Evolutionary conservation across 495 filamentous ascomycete genomes (phyloP).

Genomic region (Cenococcum geophilum): DNA sequence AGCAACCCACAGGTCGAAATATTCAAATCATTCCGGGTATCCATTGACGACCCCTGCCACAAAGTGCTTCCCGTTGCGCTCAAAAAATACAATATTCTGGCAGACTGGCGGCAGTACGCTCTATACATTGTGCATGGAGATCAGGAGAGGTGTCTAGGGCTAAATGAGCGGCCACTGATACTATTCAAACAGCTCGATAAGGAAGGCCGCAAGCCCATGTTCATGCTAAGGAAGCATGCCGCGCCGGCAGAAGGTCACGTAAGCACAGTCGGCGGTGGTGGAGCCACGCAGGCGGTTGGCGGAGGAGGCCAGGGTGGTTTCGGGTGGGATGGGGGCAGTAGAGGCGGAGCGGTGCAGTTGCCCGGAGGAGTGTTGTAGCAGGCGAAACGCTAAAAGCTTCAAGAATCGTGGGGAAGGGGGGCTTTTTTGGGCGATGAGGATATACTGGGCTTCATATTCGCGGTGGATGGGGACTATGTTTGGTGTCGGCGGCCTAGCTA

Average conservation of each 20-base stretch:
- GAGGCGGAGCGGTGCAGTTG: constrained; percentile 22
- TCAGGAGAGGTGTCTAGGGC: constrained; percentile 84
- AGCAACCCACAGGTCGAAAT: constrained; percentile 67
- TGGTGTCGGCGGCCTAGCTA: too few relatives aligned
- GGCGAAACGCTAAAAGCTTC: not conserved
- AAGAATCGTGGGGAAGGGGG: not conserved
- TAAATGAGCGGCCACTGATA: constrained; percentile 89
- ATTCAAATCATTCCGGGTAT: constrained; percentile 96
- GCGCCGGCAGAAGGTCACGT: constrained; percentile 38
- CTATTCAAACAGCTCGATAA: constrained; percentile 95
- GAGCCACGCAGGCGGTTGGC: constrained; percentile 1
- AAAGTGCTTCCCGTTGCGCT: constrained; percentile 93
- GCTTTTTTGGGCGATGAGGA: not conserved
- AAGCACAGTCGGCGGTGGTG: constrained; percentile 21
- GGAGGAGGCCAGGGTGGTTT: constrained; percentile 10
- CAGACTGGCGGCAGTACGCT: constrained; percentile 93
- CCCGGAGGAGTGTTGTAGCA: constrained; percentile 27
- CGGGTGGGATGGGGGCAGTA: constrained; percentile 22
- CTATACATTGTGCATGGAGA: constrained; percentile 97
- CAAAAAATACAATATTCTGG: constrained; percentile 96
- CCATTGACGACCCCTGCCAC: constrained; percentile 95
- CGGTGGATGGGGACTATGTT: too few relatives aligned
- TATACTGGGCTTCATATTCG: too few relatives aligned
- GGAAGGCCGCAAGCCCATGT: constrained; percentile 98
- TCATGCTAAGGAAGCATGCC: constrained; percentile 78